Evolutionary conservation across 1,284 basidiomycete genomes (phyloP).

Genomic region (Termitomyces sp.): DNA sequence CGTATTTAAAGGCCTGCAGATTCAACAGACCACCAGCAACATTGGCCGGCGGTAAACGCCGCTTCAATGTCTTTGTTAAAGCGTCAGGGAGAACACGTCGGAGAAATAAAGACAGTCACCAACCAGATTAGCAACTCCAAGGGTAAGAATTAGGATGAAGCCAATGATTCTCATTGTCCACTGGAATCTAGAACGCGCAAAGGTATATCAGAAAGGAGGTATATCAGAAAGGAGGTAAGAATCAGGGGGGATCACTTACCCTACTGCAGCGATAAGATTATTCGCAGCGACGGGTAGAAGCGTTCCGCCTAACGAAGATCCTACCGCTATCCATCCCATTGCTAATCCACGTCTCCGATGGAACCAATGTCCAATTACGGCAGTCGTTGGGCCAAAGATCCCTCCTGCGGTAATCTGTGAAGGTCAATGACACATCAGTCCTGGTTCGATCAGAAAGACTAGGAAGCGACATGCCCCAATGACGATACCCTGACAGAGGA

Average conservation of each 20-base stretch:
- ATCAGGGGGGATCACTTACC: constrained; percentile 22
- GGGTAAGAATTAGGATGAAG: constrained; percentile 41
- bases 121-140: constrained; percentile 41
- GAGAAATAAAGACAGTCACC: background rate
- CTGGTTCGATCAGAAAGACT: background rate
- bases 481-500: constrained; percentile 50
- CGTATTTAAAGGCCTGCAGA: constrained; percentile 37
- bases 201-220: constrained; percentile 3
- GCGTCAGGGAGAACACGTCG: background rate
- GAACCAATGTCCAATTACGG: constrained; percentile 50
- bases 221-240: constrained; percentile 19
- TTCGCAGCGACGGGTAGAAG: constrained; percentile 42
- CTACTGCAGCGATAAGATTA: constrained; percentile 40
- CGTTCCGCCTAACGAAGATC: constrained; percentile 43
- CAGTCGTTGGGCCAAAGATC: constrained; percentile 43
- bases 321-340: constrained; percentile 37
- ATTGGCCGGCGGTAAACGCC: constrained; percentile 42
- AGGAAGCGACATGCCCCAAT: constrained; percentile 35
- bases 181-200: constrained; percentile 37
- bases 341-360: constrained; percentile 36
- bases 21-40: constrained; percentile 43
- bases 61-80: constrained; percentile 33
- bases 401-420: constrained; percentile 37
- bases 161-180: constrained; percentile 61
- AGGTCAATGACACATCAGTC: background rate